Evolutionary conservation across 306 rosid species (phyloP), one percentile per base, ranked within the genome.

Genomic region (Dryas alaskensis): DNA sequence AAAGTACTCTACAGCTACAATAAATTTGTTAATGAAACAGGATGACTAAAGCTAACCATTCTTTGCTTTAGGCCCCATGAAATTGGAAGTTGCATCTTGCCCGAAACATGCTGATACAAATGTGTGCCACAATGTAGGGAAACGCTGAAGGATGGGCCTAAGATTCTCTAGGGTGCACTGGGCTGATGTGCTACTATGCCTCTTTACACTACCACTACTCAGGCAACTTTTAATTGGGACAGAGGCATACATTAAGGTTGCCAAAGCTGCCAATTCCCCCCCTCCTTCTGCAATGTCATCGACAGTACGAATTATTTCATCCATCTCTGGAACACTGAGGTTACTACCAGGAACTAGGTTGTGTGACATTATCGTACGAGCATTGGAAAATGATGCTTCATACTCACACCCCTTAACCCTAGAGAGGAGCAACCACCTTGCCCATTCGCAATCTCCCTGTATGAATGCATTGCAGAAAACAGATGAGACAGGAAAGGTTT

Each of bases 241-340:
- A 71, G 94, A 70, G 50, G 96, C 96, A 79, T 89, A 87, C 96
- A 93, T 85, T 62, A 93, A 84, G 67, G 98, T 93, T 70, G 97
- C 98, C 67, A 93, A 78, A 82, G 96, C 98, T 65, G 96, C 94
- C 91, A 93, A 78, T 89, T 93, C 98, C 43, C 94, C 94, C 55
- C 94, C 98, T 77, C 98, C 96, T 88, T 93, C 98, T 19, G 98
- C 97, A 71, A 93, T 93, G 83, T 93, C 97, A 76, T 89, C 98
- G n/a, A 93, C 98, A 16, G 97, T 89, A 72, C 75, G 87, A 75
- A 93, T 93, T 79, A 93, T 85, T 74, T 91, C 98, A 82, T 93
- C 91, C 79, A 81, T 67, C 81, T 84, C 92, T 66, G 83, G 81
- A 78, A 87, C 86, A 78, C 86, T 76, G 40, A 91, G 94, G 78